Evolutionary conservation across 202 grass and related monocot genomes (phyloP), one percentile per base, ranked within the genome.

Genomic region (Zoysia matrella): DNA sequence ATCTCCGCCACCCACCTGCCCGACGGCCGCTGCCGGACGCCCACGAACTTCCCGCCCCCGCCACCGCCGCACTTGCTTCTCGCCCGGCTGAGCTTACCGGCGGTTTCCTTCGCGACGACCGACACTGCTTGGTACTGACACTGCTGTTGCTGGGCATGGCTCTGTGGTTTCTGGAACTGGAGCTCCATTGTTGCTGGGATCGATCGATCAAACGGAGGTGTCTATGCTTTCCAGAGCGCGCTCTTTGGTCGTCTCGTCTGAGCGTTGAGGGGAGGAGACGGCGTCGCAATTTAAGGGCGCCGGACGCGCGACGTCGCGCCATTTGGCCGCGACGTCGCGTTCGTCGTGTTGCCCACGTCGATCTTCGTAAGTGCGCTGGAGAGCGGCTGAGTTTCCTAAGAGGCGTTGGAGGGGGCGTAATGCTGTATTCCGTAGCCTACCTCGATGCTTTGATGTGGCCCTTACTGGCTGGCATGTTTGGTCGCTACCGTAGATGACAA

Each of bases 1-100:
- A 98, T 98, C 88, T 98, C 92, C 0, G 92, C 90, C 69, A 95
- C 92, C 96, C 96, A 98, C 82, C 92, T 77, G 52, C 90, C 92
- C 0, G 92, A 95, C 0, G 95, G 92, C 82, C 89, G 63, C 71
- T 93, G 89, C 84, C 95, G 67, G 16, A 95, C 96, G 11, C 92
- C 96, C 3, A 98, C 87, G 14, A 95, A 95, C 80, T 92, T 98
- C 61, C 56, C 60, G 74, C 57, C 1, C 30, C 30, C 30, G 30
- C 30, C 30, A 16, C 69, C 75, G 8, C 71, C 57, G 67, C 85
- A 89, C 61, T 73, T 94, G 62, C 54, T 69, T 55, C 70, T 71
- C 36, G 8, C 74, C n/a, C 10, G 66, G 65, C 47, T 90, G 80
- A 40, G 84, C 36, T 71, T 87, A 60, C 4, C 5, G 13, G 74